Evolutionary conservation across 306 rosid species (phyloP), one percentile per base, ranked within the genome.

Genomic region (Inga laurina): DNA sequence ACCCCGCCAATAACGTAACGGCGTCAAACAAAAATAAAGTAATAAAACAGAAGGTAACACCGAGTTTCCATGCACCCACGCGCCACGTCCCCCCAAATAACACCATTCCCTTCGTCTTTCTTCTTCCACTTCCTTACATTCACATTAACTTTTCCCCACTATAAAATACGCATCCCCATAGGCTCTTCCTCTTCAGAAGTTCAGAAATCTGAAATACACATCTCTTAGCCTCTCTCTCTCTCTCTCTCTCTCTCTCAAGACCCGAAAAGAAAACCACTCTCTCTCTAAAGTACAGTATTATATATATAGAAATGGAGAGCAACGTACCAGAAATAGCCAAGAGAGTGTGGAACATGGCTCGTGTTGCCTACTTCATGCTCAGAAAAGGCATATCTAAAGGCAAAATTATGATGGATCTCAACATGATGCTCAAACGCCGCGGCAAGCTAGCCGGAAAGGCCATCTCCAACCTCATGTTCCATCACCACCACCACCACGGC

Each of bases 381-480:
- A 78, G 97, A 75, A 94, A 91, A 86, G 90, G 95, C 66, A 62
- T 95, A 8, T 85, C 91, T 8, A 96, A 93, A 82, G 82, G 94
- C 0, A 94, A 92, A 79, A 82, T 92, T 10, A 81, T 91, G 52
- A 88, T 91, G 70, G 92, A 89, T 67, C 90, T 91, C 79, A 91
- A 91, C 90, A 73, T 91, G 84, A 72, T 96, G 75, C 92, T 92
- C 88, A 96, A 92, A 76, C 98, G 98, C 74, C 97, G 97, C 9
- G 83, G 97, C 84, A 96, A 96, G 82, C 75, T 96, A 56, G 98
- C 98, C 81, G 86, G 98, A 2, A 96, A 96, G 81, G 97, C 97
- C 86, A 77, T 96, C 30, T 81, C 86, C 77, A 91, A 95, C 66
- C 88, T 93, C 75, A 90, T 92, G 91, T 87, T 86, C 85, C 91